Evolutionary conservation across 768 basidiomycete species (phyloP).

Genomic region (Tylopilus vinaceipallidus): DNA sequence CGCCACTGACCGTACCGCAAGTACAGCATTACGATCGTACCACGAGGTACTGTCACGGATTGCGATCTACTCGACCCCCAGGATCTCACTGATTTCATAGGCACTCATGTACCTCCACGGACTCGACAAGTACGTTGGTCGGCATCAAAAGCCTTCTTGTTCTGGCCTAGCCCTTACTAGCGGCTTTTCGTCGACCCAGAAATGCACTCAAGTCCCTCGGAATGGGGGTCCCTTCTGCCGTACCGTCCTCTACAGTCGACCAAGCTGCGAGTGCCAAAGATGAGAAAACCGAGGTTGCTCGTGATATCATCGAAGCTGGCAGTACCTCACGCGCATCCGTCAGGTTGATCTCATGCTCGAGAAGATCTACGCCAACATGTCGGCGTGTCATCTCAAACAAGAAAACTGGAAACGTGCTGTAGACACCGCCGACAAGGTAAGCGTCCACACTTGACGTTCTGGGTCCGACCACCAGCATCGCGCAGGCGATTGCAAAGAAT

Average conservation of each 20-base stretch:
- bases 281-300: constrained; percentile 64
- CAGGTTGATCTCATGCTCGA: constrained; percentile 75
- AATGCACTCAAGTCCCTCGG: constrained; percentile 56
- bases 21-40: constrained; percentile 64
- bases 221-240: constrained; percentile 20
- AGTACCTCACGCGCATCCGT: background rate
- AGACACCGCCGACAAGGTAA: constrained; percentile 80
- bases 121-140: constrained; percentile 63
- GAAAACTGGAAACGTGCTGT: constrained; percentile 75
- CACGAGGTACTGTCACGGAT: constrained; percentile 53
- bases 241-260: constrained; percentile 22
- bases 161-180: constrained; percentile 4
- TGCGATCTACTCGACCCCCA: background rate
- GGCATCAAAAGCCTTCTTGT: background rate
- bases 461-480: background rate
- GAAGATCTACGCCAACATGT: constrained; percentile 85
- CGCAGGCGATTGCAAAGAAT: constrained; percentile 72
- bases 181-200: constrained; percentile 32
- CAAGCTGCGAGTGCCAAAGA: constrained; percentile 37
- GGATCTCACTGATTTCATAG: constrained; percentile 35
- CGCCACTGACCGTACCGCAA: constrained; percentile 1
- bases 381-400: constrained; percentile 78
- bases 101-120: constrained; percentile 72
- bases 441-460: background rate
- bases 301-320: background rate